Conservation (phyloP, 306 rosid genomes). For the Bauhinia variegata region DNA sequence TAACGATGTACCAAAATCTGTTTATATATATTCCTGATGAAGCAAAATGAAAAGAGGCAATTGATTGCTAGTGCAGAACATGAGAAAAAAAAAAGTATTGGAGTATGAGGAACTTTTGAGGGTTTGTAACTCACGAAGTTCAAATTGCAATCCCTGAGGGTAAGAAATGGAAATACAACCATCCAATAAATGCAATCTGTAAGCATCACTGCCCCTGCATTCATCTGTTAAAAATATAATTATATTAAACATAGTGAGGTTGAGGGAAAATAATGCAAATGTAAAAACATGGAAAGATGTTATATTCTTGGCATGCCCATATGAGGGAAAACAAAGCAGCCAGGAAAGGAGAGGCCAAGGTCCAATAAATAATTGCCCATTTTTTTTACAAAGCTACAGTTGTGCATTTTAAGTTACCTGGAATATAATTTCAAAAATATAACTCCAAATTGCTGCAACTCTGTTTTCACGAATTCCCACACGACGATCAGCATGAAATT, state of each 20-base stretch:
- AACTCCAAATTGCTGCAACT: slow-evolving; percentile 43
- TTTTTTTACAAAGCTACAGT: slow-evolving; percentile 15
- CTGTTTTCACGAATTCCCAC: slow-evolving; percentile 22
- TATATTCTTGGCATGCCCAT: slow-evolving; percentile 17
- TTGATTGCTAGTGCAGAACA: slow-evolving; percentile 13
- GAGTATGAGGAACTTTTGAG: slow-evolving; percentile 16
- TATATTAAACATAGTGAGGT: slow-evolving; percentile 24
- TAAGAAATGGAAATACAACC: slow-evolving; percentile 69
- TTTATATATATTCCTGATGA: neutral
- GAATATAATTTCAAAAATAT: slow-evolving; percentile 49
- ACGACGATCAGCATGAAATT: slow-evolving; percentile 30
- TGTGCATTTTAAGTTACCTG: slow-evolving; percentile 51
- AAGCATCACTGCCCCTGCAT: slow-evolving; percentile 76
- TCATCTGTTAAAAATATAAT: slow-evolving; percentile 48
- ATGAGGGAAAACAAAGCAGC: slow-evolving; percentile 24
- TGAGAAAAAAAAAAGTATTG: slow-evolving; percentile 8
- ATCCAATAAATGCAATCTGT: slow-evolving; percentile 69
- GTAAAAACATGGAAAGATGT: slow-evolving; percentile 6
- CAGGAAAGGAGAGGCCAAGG: neutral
- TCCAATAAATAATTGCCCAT: slow-evolving; percentile 1
- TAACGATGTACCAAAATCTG: neutral
- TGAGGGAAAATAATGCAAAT: slow-evolving; percentile 27
- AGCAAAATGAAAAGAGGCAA: slow-evolving; percentile 26
- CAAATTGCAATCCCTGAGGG: slow-evolving; percentile 55
- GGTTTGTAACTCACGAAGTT: slow-evolving; percentile 54